Evolutionary conservation across 176 grass and related monocot species (phyloP), one percentile per base, ranked within the genome.

Genomic region (Tuctoria greenei): DNA sequence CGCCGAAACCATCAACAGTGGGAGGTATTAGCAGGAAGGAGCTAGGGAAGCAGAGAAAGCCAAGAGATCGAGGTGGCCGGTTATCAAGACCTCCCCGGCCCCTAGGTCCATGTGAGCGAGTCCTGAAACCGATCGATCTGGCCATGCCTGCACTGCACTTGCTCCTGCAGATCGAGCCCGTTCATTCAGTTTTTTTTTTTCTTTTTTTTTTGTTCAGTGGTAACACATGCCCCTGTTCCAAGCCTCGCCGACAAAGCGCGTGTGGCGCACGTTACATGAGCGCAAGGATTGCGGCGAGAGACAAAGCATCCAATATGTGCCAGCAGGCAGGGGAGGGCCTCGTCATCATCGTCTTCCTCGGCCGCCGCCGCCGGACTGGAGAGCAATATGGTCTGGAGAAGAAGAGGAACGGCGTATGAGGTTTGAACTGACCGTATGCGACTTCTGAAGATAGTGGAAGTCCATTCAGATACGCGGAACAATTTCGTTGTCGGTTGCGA

Each of bases 221-320:
- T 45, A 88, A 83, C 80, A 83, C 80, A 69, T 80, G 81, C 44
- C 43, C 17, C 27, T 77, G 81, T 73, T 70, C 63, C 37, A 18
- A 10, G 44, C 28, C 42, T 12, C 24, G 67, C 77, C 83, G 88
- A 95, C 92, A 87, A 23, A 18, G 17, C 27, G 75, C 88, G 91
- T 86, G 89, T 84, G 88, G 67, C 66, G 92, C 88, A n/a, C n/a
- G n/a, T n/a, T n/a, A 91, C 88, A 95, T 95, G 92, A 84, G 7
- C 24, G 38, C 41, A n/a, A 37, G 49, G 18, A 59, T 66, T 60
- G 1, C 23, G 51, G 69, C 26, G 2, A 12, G 10, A 44, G 12
- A 68, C 8, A 46, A 14, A 54, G 79, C 37, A 85, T 85, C 82
- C 82, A 40, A 81, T n/a, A n/a, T n/a, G n/a, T 41, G 75, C 61